phyloP scores from a whole-genome alignment of 495 filamentous ascomycete species.

The Talaromyces stipitatus region DNA sequence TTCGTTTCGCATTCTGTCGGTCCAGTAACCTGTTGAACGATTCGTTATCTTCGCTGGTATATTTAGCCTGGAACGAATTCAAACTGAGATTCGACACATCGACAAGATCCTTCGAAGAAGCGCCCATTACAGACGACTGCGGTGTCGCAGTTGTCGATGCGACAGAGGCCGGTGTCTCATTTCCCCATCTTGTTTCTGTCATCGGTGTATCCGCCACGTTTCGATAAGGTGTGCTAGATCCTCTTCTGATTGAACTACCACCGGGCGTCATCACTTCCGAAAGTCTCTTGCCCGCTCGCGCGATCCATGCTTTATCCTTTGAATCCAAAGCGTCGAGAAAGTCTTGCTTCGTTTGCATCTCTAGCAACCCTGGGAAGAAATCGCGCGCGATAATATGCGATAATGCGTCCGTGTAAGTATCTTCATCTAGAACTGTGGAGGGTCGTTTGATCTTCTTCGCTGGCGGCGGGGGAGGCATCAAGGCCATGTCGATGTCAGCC shows the following conservation, averaged over 20 bases:
- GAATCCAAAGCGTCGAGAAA: conserved; percentile 88
- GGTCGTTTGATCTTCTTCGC: conserved; percentile 91
- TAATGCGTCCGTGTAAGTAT: conserved; percentile 81
- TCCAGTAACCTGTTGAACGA: conserved; percentile 89
- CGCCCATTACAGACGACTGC: conserved; percentile 10
- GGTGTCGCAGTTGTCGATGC: conserved; percentile 33
- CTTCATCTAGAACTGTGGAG: conserved; percentile 83
- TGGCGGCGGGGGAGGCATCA: conserved; percentile 88
- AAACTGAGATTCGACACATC: conserved; percentile 75
- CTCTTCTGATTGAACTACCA: conserved; percentile 28
- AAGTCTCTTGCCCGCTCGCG: conserved; percentile 64
- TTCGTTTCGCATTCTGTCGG: conserved; percentile 76
- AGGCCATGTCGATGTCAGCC: conserved; percentile 52
- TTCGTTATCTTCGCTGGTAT: conserved; percentile 96
- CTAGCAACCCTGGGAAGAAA: conserved; percentile 89
- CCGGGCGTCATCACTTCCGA: conserved; percentile 77
- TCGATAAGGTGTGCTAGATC: conserved; percentile 16
- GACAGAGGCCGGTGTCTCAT: conserved; percentile 62
- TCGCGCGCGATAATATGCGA: conserved; percentile 95
- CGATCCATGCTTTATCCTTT: conserved; percentile 76
- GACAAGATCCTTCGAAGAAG: conserved; percentile 38
- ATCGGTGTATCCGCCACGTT: conserved; percentile 7
- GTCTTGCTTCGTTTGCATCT: conserved; percentile 79
- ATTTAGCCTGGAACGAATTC: conserved; percentile 78
- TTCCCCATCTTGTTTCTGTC: conserved; percentile 32